These are phyloP conservation scores for Fusarium oxysporum DNA, from an alignment of 2,329 filamentous ascomycete genomes.

Conservation along the genomic window DNA sequence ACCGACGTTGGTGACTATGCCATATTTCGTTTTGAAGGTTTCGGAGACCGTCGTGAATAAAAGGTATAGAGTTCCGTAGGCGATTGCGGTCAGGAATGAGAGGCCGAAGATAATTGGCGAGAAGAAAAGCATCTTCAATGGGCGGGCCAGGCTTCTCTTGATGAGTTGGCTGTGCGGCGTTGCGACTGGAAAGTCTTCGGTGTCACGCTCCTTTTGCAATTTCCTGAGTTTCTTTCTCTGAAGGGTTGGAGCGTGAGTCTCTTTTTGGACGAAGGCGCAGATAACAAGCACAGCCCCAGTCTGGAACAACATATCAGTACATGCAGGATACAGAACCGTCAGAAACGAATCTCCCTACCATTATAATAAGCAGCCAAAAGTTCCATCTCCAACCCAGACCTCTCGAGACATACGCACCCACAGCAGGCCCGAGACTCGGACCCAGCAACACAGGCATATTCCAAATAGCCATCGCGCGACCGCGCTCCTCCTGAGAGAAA, in stretches of 20 bases:
- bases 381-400: background rate
- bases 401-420: background rate
- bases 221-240: background rate
- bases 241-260: background rate
- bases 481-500: background rate
- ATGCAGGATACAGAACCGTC: accelerated
- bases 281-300: background rate
- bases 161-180: background rate
- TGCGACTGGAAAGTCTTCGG: background rate
- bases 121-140: background rate
- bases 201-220: background rate
- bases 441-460: background rate
- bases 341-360: background rate
- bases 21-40: background rate
- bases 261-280: background rate
- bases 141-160: background rate
- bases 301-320: background rate
- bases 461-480: background rate
- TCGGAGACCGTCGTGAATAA: background rate
- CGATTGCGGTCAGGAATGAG: background rate
- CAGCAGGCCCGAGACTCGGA: background rate
- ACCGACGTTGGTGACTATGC: background rate
- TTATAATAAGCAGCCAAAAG: background rate
- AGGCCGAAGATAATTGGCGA: background rate
- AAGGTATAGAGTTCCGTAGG: background rate